phyloP scores from a whole-genome alignment of 257 asterid species.

The Hygrophila difformis region DNA sequence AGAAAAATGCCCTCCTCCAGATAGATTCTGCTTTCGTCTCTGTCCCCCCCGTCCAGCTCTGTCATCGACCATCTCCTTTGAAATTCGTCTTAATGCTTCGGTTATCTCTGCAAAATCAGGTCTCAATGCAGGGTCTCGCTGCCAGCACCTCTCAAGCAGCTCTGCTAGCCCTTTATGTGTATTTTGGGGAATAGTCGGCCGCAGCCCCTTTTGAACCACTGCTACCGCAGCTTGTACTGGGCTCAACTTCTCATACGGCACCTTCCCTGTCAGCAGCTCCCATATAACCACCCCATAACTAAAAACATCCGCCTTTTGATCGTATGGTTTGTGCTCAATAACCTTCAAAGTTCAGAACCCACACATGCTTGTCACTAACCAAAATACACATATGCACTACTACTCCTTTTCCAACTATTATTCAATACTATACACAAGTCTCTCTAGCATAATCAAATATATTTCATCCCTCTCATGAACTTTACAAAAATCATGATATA shows the following conservation, averaged over 20 bases:
- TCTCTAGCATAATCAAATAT: no score
- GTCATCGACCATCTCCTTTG: constrained; percentile 34
- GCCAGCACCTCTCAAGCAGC: constrained; percentile 76
- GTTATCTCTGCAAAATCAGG: constrained; percentile 60
- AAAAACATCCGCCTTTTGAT: constrained; percentile 73
- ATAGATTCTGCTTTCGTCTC: constrained; percentile 42
- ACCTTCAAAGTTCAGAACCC: constrained; percentile 37
- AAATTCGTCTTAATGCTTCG: constrained; percentile 38
- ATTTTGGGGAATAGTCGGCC: constrained; percentile 58
- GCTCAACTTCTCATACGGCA: constrained; percentile 66
- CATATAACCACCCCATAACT: constrained; percentile 73
- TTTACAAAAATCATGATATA: no score
- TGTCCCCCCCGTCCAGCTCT: constrained; percentile 48
- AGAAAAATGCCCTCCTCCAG: not conserved
- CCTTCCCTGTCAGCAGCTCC: constrained; percentile 83
- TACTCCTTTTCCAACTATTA: not conserved
- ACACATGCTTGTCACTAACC: not conserved
- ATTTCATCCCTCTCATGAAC: no score
- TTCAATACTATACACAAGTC: not conserved
- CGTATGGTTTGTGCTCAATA: constrained; percentile 70
- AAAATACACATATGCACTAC: not conserved
- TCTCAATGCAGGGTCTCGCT: constrained; percentile 53
- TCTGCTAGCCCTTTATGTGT: constrained; percentile 48
- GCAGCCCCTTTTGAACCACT: constrained; percentile 73
- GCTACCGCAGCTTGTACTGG: constrained; percentile 87